Base-by-base conservation (phyloP, 176 grass and related monocot genomes). In the Bothriochloa decipiens region DNA sequence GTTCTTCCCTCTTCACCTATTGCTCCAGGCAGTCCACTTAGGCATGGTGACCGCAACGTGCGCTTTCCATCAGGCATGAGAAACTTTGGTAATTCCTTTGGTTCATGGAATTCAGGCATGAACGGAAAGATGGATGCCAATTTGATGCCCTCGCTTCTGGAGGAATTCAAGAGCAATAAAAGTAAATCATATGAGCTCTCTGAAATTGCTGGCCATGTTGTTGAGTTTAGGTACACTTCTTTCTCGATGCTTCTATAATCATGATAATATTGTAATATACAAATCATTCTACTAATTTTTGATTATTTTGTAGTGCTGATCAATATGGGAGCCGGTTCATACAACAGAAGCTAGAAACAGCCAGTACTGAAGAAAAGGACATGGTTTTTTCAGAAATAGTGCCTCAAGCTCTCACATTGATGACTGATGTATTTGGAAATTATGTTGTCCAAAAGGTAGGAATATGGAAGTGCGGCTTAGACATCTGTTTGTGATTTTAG, bases 341-440 rank as follows among this genome's bases (percentile, higher is more conserved):
- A 88, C 94, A 97, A 40, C 94, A 97, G 55, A 97, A 97, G 72
- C 78, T 97, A 36, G 94, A 97, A 79, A 94, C 91, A 50, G 94
- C 94, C 6, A 94, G 87, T 63, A 90, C 80, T 47, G 87, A 85
- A 86, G 94, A 97, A 65, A 91, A 91, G 70, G 85, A 91, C 50
- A 91, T 91, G 89, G 85, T 91, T 41, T 91, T 91, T 65, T 86
- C 80, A 78, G 94, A 97, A 83, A 93, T 97, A 32, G 92, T 97
- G 91, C 91, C 94, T 70, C 89, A 90, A 60, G 89, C 91, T 53
- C 82, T 97, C 49, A 90, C 74, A 79, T 86, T 94, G 47, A 91
- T 97, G 91, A 97, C 94, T 63, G 91, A 97, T 87, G 94, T 97
- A 71, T 97, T 97, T 65, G 94, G 94, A 82, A 97, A 97, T 79